These are phyloP conservation scores for Rhizophora apiculata DNA, from an alignment of 345 rosid species.

Conservation along the genomic window DNA sequence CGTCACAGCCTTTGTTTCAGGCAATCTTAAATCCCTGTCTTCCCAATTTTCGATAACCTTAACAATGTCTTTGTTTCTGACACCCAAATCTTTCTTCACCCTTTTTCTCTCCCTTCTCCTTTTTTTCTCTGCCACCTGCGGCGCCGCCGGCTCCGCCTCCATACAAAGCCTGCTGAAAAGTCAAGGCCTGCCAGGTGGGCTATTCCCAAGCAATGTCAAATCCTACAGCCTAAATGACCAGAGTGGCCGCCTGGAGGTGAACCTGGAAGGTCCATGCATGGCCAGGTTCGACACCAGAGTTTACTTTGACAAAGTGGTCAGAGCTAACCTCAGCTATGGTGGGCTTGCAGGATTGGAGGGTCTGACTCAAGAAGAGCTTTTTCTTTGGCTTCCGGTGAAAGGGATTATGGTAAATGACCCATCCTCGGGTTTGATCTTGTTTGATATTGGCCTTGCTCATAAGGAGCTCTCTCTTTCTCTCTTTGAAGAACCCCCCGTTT, in stretches of 20 bases:
- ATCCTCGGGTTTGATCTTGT: slow-evolving; percentile 69
- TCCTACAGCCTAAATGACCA: slow-evolving; percentile 48
- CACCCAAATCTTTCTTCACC: slow-evolving; percentile 21
- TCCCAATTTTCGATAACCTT: background rate
- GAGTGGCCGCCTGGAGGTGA: slow-evolving; percentile 58
- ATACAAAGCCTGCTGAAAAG: slow-evolving; percentile 57
- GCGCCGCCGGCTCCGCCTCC: slow-evolving; percentile 32
- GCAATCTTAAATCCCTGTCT: background rate
- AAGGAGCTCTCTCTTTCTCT: slow-evolving; percentile 79
- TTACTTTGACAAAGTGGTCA: slow-evolving; percentile 58
- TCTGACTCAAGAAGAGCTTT: slow-evolving; percentile 73
- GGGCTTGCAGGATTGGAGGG: slow-evolving; percentile 79
- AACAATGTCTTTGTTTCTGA: slow-evolving; percentile 32
- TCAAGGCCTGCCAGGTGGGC: slow-evolving; percentile 80
- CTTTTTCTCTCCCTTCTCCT: slow-evolving; percentile 23
- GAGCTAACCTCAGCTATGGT: slow-evolving; percentile 80
- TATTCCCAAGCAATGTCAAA: slow-evolving; percentile 66
- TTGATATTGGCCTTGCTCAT: slow-evolving; percentile 81
- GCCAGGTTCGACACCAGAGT: slow-evolving; percentile 74
- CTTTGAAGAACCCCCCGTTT: slow-evolving; percentile 85
- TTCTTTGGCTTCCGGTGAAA: slow-evolving; percentile 81
- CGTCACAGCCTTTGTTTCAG: background rate
- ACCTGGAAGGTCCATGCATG: slow-evolving; percentile 63
- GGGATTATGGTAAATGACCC: slow-evolving; percentile 75
- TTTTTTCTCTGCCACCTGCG: slow-evolving; percentile 12